These are phyloP conservation scores for Annulohypoxylon nitens DNA, from an alignment of 495 filamentous ascomycete species.

Conservation along the genomic window DNA sequence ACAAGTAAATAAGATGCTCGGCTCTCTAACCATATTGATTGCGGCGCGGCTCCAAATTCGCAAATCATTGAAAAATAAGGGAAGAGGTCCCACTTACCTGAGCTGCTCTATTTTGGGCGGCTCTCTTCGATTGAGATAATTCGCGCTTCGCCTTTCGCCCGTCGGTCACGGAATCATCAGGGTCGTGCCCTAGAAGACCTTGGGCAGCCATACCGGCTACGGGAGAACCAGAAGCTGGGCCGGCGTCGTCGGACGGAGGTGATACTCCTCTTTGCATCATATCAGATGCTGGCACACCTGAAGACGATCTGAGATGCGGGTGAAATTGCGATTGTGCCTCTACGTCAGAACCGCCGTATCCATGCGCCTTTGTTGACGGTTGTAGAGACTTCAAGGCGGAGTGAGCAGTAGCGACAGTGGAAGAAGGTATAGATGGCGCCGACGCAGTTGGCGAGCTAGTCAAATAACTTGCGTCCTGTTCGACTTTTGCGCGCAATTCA, in stretches of 20 bases:
- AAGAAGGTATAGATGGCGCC: conserved; percentile 24
- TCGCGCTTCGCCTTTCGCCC: conserved; percentile 78
- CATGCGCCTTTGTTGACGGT: conserved; percentile 44
- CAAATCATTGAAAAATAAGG: conserved; percentile 31
- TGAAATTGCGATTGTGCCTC: conserved; percentile 44
- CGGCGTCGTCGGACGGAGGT: conserved; percentile 50
- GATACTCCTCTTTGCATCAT: conserved; percentile 53
- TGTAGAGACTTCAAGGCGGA: conserved; percentile 39
- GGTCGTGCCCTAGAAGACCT: conserved; percentile 48
- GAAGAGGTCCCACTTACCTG: conserved; percentile 72
- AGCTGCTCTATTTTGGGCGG: conserved; percentile 95
- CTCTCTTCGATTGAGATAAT: conserved; percentile 92
- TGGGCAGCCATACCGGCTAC: conserved; percentile 50
- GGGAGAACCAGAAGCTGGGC: conserved; percentile 49
- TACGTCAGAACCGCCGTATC: conserved; percentile 40
- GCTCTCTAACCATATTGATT: conserved; percentile 32
- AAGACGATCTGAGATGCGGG: conserved; percentile 45
- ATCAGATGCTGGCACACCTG: conserved; percentile 43
- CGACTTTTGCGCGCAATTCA: conserved; percentile 42
- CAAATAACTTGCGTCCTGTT: conserved; percentile 26
- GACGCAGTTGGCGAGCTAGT: conserved; percentile 24
- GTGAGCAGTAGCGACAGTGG: conserved; percentile 22
- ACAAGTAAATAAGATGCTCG: conserved; percentile 10
- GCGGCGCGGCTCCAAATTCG: conserved; percentile 25
- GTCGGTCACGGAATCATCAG: conserved; percentile 52